phyloP scores from a whole-genome alignment of 352 stramenopile species.

The Thalassiosira hispida region DNA sequence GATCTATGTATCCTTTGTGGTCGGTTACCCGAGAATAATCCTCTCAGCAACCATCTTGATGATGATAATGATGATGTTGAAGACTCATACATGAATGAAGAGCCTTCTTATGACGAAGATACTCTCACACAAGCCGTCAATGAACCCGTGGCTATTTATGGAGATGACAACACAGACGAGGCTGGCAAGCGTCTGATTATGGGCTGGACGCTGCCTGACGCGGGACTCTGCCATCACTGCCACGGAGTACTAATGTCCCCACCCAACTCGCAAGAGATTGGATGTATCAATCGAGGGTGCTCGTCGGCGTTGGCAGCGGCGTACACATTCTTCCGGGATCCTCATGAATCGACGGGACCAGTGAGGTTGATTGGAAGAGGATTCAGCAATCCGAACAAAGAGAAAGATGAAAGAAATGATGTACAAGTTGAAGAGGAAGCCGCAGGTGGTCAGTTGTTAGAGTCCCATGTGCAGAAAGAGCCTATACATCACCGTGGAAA shows the following conservation, averaged over 20 bases:
- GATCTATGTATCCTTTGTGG: slow-evolving; percentile 49
- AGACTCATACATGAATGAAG: slow-evolving; percentile 6
- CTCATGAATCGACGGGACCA: not conserved
- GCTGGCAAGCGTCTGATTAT: slow-evolving; percentile 15
- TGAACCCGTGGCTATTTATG: slow-evolving; percentile 16
- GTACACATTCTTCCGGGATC: slow-evolving; percentile 1
- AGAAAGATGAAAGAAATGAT: not conserved
- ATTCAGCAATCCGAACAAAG: not conserved
- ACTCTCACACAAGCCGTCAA: not conserved
- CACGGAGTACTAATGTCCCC: slow-evolving; percentile 34
- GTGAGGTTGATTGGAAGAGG: slow-evolving; percentile 5
- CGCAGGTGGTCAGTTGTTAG: not conserved
- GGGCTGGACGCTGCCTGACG: slow-evolving; percentile 22
- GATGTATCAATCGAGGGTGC: slow-evolving; percentile 37
- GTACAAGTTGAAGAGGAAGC: not conserved
- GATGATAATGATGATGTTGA: slow-evolving; percentile 1
- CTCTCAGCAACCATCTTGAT: not conserved
- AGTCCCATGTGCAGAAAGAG: not conserved
- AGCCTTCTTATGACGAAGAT: not conserved
- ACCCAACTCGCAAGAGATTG: slow-evolving; percentile 19
- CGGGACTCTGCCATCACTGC: slow-evolving; percentile 20
- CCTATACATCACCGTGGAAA: not conserved
- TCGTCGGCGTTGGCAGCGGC: not conserved
- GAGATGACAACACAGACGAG: slow-evolving; percentile 32
- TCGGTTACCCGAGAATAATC: slow-evolving; percentile 1